A percentile compares a stretch with the other conserved stretches of the same genome.
Conservation (phyloP, 306 rosid species). For the Fragaria nilgerrensis region DNA sequence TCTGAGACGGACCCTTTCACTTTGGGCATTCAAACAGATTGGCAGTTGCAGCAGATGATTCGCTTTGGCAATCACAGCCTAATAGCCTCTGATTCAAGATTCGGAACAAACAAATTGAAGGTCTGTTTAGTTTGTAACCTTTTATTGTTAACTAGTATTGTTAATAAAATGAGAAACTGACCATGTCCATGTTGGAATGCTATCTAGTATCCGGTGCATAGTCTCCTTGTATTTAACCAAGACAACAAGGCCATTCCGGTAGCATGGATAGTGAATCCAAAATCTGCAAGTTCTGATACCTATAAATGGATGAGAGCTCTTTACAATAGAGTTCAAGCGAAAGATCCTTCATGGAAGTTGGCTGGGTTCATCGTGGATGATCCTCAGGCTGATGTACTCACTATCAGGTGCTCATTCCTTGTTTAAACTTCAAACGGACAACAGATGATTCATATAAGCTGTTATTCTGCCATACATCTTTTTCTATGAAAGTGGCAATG, state of each 20-base stretch:
- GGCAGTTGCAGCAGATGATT: slow-evolving; percentile 97
- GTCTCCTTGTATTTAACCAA: slow-evolving; percentile 87
- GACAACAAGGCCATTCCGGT: slow-evolving; percentile 90
- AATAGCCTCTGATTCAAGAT: slow-evolving; percentile 85
- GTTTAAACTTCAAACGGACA: not conserved
- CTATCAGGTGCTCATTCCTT: slow-evolving; percentile 62
- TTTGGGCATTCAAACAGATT: slow-evolving; percentile 90
- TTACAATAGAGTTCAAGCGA: slow-evolving; percentile 69
- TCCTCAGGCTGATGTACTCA: slow-evolving; percentile 64
- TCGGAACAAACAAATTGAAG: slow-evolving; percentile 85
- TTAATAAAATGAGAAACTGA: slow-evolving; percentile 34
- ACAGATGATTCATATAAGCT: not conserved
- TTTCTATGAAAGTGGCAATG: not conserved
- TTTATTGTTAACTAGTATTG: slow-evolving; percentile 10
- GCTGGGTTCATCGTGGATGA: slow-evolving; percentile 91
- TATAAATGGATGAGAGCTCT: slow-evolving; percentile 98
- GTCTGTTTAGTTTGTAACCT: slow-evolving; percentile 40
- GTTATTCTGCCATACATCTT: not conserved
- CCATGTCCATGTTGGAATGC: slow-evolving; percentile 27
- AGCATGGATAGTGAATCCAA: slow-evolving; percentile 86
- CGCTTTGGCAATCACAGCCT: slow-evolving; percentile 75
- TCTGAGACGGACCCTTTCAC: slow-evolving; percentile 71
- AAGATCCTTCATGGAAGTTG: slow-evolving; percentile 79
- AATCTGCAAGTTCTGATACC: slow-evolving; percentile 51
- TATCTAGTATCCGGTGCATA: slow-evolving; percentile 71